Percentiles rank a stretch among this genome's conserved stretches.
phyloP scores from a whole-genome alignment of 73 alveolate species.

The Paramecium caudatum region DNA sequence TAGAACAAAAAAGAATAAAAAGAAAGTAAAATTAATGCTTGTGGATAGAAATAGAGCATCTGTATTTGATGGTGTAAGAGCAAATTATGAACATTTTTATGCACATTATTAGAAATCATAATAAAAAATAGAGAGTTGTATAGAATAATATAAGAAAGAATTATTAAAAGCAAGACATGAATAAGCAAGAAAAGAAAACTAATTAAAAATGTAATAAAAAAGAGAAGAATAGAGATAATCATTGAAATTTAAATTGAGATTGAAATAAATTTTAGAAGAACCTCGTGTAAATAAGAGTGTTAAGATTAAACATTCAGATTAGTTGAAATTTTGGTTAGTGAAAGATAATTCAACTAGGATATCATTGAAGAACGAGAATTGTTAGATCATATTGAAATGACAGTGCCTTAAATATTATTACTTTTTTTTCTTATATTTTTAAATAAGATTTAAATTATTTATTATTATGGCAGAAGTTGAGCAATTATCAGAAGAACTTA shows the following conservation, averaged over 20 bases:
- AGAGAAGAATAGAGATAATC: slow-evolving; percentile 32
- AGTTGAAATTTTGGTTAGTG: slow-evolving; percentile 15
- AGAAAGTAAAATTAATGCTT: slow-evolving; percentile 28
- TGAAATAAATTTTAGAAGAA: background rate
- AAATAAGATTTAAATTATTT: slow-evolving; percentile 43
- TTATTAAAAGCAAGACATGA: background rate
- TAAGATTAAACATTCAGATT: slow-evolving; percentile 51
- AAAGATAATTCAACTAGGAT: slow-evolving; percentile 33
- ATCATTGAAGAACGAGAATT: slow-evolving; percentile 16
- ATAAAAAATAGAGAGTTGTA: background rate
- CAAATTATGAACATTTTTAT: slow-evolving; percentile 36
- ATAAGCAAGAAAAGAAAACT: slow-evolving; percentile 8
- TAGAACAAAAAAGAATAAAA: slow-evolving; percentile 31
- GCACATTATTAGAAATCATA: background rate
- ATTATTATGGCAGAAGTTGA: slow-evolving; percentile 63
- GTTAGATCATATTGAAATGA: slow-evolving; percentile 30
- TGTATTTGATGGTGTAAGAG: slow-evolving; percentile 50
- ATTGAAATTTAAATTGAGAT: background rate
- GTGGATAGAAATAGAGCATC: slow-evolving; percentile 36
- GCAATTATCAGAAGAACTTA: slow-evolving; percentile 45
- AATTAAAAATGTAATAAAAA: background rate
- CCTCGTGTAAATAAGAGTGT: background rate
- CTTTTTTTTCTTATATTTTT: no score
- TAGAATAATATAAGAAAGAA: slow-evolving; percentile 27
- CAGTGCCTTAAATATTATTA: no score